Conservation (phyloP, 148 eudicot species). For the Salicornia ramosissima region DNA sequence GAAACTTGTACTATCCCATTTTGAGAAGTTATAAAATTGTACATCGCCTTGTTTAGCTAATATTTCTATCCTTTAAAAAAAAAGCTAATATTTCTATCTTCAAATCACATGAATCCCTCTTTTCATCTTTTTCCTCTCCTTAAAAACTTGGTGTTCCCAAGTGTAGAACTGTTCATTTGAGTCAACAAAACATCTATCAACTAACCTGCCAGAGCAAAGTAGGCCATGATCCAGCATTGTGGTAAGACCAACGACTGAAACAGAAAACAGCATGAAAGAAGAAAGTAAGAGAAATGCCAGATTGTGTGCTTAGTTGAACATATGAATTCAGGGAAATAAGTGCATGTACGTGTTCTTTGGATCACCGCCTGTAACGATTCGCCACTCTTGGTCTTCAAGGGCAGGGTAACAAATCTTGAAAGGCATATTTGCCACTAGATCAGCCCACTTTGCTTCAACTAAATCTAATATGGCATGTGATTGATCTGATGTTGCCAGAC, state of each 20-base stretch:
- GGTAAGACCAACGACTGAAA: conserved; percentile 81
- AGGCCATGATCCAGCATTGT: conserved; percentile 87
- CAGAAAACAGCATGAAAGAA: conserved; percentile 8
- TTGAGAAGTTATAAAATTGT: too few species aligned
- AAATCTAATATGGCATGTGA: conserved; percentile 67
- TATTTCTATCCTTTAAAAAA: too few species aligned
- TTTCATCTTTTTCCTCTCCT: too few species aligned
- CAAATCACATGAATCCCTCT: too few species aligned
- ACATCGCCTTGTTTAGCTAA: too few species aligned
- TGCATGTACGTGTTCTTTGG: conserved; percentile 67
- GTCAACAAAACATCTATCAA: neutral
- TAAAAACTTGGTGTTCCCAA: too few species aligned
- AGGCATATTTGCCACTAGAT: conserved; percentile 70
- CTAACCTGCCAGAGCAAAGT: conserved; percentile 91
- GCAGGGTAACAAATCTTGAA: conserved; percentile 78
- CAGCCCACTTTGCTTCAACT: conserved; percentile 66
- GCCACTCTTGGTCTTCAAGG: conserved; percentile 70
- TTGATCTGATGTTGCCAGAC: conserved; percentile 55
- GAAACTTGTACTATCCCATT: too few species aligned
- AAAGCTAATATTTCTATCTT: too few species aligned
- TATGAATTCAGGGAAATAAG: neutral
- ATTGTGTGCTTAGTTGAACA: neutral
- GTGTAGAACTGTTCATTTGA: neutral
- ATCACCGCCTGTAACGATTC: conserved; percentile 74
- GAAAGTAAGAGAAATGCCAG: conserved; percentile 7